Percentiles rank a stretch among this genome's conserved stretches.
Evolutionary conservation across 164 flowering plant genomes (phyloP).

Genomic region (Magnolia changhungtana): DNA sequence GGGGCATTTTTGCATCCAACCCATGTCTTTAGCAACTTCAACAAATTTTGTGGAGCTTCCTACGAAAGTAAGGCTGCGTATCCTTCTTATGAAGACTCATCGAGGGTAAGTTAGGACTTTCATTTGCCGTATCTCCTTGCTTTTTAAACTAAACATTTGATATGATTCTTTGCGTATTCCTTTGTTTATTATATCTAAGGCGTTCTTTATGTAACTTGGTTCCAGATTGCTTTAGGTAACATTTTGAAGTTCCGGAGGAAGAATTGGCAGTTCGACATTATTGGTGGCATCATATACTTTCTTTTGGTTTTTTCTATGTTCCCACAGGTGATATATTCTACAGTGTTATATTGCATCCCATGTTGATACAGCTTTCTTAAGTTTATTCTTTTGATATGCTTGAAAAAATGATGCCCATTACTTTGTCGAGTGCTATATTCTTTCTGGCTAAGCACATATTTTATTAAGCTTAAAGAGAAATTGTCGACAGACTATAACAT

Average conservation of each 20-base stretch:
- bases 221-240: conserved; percentile 96
- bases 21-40: conserved; percentile 80
- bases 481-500: not conserved
- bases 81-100: conserved; percentile 96
- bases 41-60: conserved; percentile 47
- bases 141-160: not conserved
- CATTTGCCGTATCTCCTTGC: not conserved
- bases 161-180: not conserved
- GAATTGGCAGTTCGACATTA: conserved; percentile 99
- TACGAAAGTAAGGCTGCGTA: conserved; percentile 86
- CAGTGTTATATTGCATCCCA: not conserved
- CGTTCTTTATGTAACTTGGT: conserved; percentile 4
- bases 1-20: conserved; percentile 99
- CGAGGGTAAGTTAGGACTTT: conserved; percentile 56
- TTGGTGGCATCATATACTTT: conserved; percentile 97
- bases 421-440: too few relatives aligned
- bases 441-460: not conserved
- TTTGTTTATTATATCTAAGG: not conserved
- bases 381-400: not conserved
- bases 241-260: conserved; percentile 95
- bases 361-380: not conserved
- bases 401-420: too few relatives aligned
- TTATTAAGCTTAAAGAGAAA: not conserved
- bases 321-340: conserved; percentile 62
- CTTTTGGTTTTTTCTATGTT: conserved; percentile 80